Evolutionary conservation across 257 asterid species (phyloP).

Genomic region (Salvia hispanica): DNA sequence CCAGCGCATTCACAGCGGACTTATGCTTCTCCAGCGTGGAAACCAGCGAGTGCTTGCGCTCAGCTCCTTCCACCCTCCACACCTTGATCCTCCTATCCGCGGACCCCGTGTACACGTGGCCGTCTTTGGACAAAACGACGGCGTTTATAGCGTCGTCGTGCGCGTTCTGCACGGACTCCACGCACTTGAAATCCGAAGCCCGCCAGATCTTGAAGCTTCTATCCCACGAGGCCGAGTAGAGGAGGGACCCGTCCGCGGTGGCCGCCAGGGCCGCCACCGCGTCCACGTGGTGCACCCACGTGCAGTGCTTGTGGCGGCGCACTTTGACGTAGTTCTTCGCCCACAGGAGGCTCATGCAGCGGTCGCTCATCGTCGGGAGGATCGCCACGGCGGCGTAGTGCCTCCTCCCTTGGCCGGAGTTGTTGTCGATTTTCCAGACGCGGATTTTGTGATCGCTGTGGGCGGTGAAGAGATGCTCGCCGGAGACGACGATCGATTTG

Average conservation of each 20-base stretch:
- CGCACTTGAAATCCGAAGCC: slow-evolving; percentile 61
- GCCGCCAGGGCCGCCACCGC: slow-evolving; percentile 63
- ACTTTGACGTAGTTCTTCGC: slow-evolving; percentile 57
- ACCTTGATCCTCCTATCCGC: slow-evolving; percentile 64
- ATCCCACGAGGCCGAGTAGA: slow-evolving; percentile 82
- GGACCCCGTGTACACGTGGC: slow-evolving; percentile 70
- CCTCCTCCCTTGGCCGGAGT: neutral
- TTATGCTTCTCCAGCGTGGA: slow-evolving; percentile 65
- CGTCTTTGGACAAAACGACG: slow-evolving; percentile 53
- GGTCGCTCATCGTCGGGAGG: slow-evolving; percentile 60
- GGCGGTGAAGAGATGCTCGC: slow-evolving; percentile 63
- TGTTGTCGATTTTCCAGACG: slow-evolving; percentile 59
- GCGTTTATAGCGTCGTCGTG: slow-evolving; percentile 78
- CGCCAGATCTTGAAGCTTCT: slow-evolving; percentile 67
- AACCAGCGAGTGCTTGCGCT: slow-evolving; percentile 36
- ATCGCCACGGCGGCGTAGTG: slow-evolving; percentile 43
- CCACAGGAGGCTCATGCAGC: slow-evolving; percentile 46
- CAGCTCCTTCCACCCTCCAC: slow-evolving; percentile 47
- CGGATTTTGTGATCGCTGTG: slow-evolving; percentile 75
- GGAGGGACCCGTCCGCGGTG: slow-evolving; percentile 40
- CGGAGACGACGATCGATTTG: slow-evolving; percentile 44
- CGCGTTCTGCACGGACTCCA: slow-evolving; percentile 67
- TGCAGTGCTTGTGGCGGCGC: slow-evolving; percentile 54
- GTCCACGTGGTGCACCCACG: slow-evolving; percentile 78
- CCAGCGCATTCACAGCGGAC: slow-evolving; percentile 73